Base-by-base conservation (phyloP, 768 basidiomycete species). In the Leucocoprinus leucothites region DNA sequence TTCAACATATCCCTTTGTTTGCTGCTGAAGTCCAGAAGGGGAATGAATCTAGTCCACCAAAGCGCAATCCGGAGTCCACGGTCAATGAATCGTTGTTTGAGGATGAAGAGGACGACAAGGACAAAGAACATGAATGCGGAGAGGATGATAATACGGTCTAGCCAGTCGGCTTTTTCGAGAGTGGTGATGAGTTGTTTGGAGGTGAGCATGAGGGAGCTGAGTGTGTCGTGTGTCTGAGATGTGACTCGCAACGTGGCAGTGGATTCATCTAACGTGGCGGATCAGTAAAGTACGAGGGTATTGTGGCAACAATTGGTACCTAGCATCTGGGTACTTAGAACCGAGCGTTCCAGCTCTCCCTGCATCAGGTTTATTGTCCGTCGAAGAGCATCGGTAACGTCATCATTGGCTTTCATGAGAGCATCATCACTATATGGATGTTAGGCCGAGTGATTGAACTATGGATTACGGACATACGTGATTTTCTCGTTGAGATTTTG, bases 291-390 rank as follows among this genome's bases (percentile, higher is more conserved):
- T 13, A 13, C 28, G 16, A 22, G 19, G 18, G 1, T 18, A 18
- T 22, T 19, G 19, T 14, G 38, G 22, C 16, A 24, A 25, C 9
- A 25, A 1, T 24, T 8, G 28, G 82, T 73, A 59, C 94, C 91
- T 35, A 98, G 82, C 66, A 95, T 82, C 65, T 99, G 94, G 4
- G 78, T 79, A 2, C 91, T 84, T 47, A 96, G 77, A 5, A 95
- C 91, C 0, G 91, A 94, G 21, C 85, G 82, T 64, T 98, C 91
- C 2, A 99, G 84, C 64, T 98, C 97, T 38, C 82, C 83, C 70
- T 96, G 92, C 91, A 99, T 92, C 3, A 93, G 72, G 11, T 74
- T 77, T 35, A 93, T 80, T 3, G 95, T 98, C 34, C 94, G 82
- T 45, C 91, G 84, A 8, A 98, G 75, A 3, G 91, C 84, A 19